Evolutionary conservation across 2,329 filamentous ascomycete species (phyloP), one percentile per base, ranked within the genome.

Genomic region (Teratosphaeria gauchensis): DNA sequence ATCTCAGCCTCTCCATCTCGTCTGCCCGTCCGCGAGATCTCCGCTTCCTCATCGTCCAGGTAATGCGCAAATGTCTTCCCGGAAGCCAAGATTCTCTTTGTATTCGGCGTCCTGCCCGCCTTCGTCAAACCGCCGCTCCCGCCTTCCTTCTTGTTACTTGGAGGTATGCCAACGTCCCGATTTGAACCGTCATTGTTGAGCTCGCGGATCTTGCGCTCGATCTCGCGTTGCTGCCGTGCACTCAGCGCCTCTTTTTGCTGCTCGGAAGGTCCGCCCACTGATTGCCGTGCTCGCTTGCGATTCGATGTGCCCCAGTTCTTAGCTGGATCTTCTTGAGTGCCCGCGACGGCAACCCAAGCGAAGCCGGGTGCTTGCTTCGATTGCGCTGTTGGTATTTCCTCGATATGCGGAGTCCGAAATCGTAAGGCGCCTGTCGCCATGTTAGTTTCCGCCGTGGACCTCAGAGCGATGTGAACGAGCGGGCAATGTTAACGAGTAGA

Each of bases 11-110:
- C 69, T 12, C 64, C 66, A 55, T 69, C 65, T 56, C 69, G 61
- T 55, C 67, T 62, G 5, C 69, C 69, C 30, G 69, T 72, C 53
- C 68, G 56, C 19, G 77, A 65, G 59, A 74, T 65, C 65, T 84
- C 76, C 8, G 89, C 89, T 65, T 88, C 81, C 71, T 87, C 90
- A 71, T 94, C 89, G 65, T 89, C 87, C 53, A 92, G 80, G 71
- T 92, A 86, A 74, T 94, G 91, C 62, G 84, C 84, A 72, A 92
- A 92, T 2, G 88, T 90, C 76, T 92, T 90, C 69, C 90, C 87
- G 30, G 86, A 90, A 64, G 86, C 84, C 58, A 94, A 77, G 62
- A 94, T 90, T 74, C 86, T 87, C 66, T 89, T 84, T 30, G 90
- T 87, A 64, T 84, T 85, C 38, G 84, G 79, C 6, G 87, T 89